A percentile compares a stretch with the other conserved stretches of the same genome.
Evolutionary conservation across 306 rosid genomes (phyloP).

Genomic region (Urtica urens): DNA sequence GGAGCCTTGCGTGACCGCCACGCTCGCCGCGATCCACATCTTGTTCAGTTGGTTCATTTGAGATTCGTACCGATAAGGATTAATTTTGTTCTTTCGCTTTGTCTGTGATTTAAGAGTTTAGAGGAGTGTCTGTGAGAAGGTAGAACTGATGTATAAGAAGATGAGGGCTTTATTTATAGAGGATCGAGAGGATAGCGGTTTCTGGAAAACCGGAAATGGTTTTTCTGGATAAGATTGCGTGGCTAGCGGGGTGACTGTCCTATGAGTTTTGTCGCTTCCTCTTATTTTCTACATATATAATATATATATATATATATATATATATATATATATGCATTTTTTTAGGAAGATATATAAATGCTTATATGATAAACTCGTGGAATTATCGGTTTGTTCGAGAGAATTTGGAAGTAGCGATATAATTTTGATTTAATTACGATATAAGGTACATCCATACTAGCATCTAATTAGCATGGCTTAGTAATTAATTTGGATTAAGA

Average conservation of each 20-base stretch:
- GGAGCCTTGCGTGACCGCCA: constrained; percentile 58
- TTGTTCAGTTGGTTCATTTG: constrained; percentile 47
- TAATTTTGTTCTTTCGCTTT: not conserved
- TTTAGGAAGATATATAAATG: not conserved
- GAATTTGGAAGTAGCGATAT: not conserved
- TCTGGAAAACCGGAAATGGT: constrained; percentile 14
- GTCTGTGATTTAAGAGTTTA: not conserved
- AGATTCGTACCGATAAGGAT: not conserved
- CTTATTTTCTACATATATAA: not conserved
- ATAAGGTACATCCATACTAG: no score
- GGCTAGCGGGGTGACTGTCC: constrained; percentile 1
- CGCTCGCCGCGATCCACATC: constrained; percentile 67
- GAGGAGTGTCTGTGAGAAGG: no score
- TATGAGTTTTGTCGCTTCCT: constrained; percentile 5
- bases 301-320: no score
- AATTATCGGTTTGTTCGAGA: not conserved
- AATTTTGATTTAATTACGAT: no score
- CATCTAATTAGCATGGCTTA: no score
- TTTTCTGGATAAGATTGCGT: not conserved
- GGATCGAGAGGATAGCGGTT: not conserved
- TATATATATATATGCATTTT: no score
- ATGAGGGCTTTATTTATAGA: not conserved
- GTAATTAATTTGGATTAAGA: no score
- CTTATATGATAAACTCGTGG: not conserved
- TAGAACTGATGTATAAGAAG: rapidly evolving